Evolutionary conservation across 208 protist species (phyloP), one percentile per base, ranked within the genome.

Genomic region (Wallacemonas sp.): DNA sequence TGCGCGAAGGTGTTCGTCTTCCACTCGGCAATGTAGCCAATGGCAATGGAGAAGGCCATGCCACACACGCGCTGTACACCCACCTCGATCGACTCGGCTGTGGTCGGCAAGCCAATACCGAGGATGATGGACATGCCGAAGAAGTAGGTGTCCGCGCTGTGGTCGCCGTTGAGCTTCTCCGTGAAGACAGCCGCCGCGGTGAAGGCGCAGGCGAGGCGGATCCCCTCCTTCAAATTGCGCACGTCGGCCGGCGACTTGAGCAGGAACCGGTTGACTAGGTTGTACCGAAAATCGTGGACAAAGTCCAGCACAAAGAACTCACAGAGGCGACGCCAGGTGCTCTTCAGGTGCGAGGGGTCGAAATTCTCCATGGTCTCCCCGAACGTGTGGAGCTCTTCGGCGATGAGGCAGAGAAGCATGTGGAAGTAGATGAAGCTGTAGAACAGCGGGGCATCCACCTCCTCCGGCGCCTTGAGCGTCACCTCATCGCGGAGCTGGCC

Each of bases 121-220:
- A 84, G 63, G 28, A 90, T 81, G 59, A 90, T 86, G 2, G 77
- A 72, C 74, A 86, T 86, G 20, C 79, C 84, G 63, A 86, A 84
- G 70, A 74, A 86, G 65, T 82, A 86, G 10, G 69, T 77, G 61
- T 79, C 73, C 1, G 22, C 54, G 28, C 41, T 55, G 52, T 80
- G 63, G 11, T 76, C 74, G 18, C 1, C 16, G 67, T 84, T 82
- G 33, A 90, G 61, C 59, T 76, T 63, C 26, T 72, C 67, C 12
- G 77, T 76, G 41, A 79, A 86, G 44, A 62, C 68, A 11, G 72
- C 74, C 0, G 70, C 84, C 1, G 76, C 61, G 20, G 50, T 74
- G 71, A 84, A 90, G 39, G 74, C 84, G 52, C 70, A 77, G 31
- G 74, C 74, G 38, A 86, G 49, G 61, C 84, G 81, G 42, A 90